Conservation (phyloP, 345 rosid species). For the Clarkia xantiana region DNA sequence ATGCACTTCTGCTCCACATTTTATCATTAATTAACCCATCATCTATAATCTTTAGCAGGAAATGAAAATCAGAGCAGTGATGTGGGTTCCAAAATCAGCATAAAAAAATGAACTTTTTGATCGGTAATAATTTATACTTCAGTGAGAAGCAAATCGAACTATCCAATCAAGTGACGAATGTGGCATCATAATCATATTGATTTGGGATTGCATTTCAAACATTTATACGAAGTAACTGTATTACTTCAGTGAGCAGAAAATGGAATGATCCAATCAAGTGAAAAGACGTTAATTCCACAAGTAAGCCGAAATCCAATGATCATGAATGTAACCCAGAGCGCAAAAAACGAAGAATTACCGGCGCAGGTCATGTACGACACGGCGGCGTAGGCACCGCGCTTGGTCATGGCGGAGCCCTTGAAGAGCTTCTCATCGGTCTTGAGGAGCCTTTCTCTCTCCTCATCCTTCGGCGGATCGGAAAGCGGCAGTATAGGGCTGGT, state of each 20-base stretch:
- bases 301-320: neutral
- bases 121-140: too few relatives aligned
- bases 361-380: slow-evolving; percentile 89
- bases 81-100: too few relatives aligned
- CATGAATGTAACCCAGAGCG: neutral
- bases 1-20: too few relatives aligned
- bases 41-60: too few relatives aligned
- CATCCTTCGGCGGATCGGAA: slow-evolving; percentile 41
- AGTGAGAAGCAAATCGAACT: too few relatives aligned
- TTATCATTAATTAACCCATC: too few relatives aligned
- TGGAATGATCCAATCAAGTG: too few relatives aligned
- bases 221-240: too few relatives aligned
- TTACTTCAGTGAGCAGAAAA: too few relatives aligned
- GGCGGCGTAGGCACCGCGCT: slow-evolving; percentile 77
- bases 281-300: neutral
- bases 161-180: too few relatives aligned
- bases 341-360: slow-evolving; percentile 19
- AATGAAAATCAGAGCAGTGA: too few relatives aligned
- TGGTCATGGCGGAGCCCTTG: slow-evolving; percentile 91
- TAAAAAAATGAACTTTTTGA: too few relatives aligned
- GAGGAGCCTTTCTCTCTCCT: slow-evolving; percentile 37
- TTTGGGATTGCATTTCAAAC: neutral
- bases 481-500: slow-evolving; percentile 51
- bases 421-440: slow-evolving; percentile 59
- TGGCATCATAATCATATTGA: neutral